phyloP scores from a whole-genome alignment of 2,329 filamentous ascomycete genomes.

The Hymenoscyphus fructigenus region DNA sequence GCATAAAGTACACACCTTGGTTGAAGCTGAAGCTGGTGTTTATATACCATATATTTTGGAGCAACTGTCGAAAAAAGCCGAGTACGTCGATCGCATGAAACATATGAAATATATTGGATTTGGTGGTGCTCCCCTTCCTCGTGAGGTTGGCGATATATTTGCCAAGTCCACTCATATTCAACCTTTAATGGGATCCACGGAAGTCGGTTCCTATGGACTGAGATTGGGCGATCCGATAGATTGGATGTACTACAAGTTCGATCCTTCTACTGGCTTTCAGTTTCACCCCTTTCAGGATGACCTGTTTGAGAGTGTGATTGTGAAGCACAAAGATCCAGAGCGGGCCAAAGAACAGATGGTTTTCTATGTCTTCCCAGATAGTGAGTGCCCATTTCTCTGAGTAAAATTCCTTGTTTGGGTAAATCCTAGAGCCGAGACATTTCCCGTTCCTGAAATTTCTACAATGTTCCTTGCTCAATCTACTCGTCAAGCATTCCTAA shows the following conservation, averaged over 20 bases:
- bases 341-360: slow-evolving; percentile 3
- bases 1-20: slow-evolving; percentile 3
- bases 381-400: too few species aligned
- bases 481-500: too few species aligned
- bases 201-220: slow-evolving; percentile 5
- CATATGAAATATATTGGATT: slow-evolving; percentile 6
- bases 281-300: slow-evolving; percentile 7
- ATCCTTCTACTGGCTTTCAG: slow-evolving; percentile 1
- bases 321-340: slow-evolving; percentile 7
- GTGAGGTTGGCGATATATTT: slow-evolving; percentile 5
- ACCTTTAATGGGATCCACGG: slow-evolving; percentile 6
- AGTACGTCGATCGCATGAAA: slow-evolving; percentile 5
- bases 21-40: slow-evolving; percentile 5
- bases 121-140: slow-evolving; percentile 7
- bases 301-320: slow-evolving; percentile 6
- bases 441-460: too few species aligned
- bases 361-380: slow-evolving; percentile 9
- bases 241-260: slow-evolving; percentile 10
- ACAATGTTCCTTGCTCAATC: too few species aligned
- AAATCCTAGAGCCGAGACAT: too few species aligned
- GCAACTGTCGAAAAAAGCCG: neutral
- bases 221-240: slow-evolving; percentile 2
- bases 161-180: slow-evolving; percentile 4
- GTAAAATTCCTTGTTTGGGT: too few species aligned
- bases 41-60: slow-evolving; percentile 11